These are phyloP conservation scores for Hippophae tibetana DNA, from an alignment of 306 rosid genomes.

Conservation along the genomic window DNA sequence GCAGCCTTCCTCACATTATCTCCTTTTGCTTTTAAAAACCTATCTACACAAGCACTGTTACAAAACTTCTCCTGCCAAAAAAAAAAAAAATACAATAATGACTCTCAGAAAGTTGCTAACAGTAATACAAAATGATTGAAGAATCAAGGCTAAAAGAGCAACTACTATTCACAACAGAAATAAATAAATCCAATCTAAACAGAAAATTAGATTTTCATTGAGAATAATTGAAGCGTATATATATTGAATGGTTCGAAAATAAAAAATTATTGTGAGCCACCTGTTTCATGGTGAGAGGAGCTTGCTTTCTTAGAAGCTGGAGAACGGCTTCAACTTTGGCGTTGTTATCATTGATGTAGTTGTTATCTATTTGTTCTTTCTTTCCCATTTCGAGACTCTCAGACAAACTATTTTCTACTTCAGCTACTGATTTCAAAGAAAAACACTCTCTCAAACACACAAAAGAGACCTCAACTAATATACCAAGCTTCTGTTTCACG, in stretches of 20 bases:
- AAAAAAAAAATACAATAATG: not conserved
- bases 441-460: conserved; percentile 10
- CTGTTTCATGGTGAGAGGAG: conserved; percentile 74
- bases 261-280: conserved; percentile 16
- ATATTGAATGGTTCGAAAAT: not conserved
- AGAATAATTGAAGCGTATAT: too few relatives aligned
- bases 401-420: not conserved
- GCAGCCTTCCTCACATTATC: conserved; percentile 84
- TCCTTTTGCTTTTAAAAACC: conserved; percentile 77
- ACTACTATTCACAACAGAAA: too few relatives aligned
- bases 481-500: conserved; percentile 79
- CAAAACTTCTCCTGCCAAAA: conserved; percentile 82
- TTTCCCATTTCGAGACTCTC: conserved; percentile 53
- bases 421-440: conserved; percentile 20
- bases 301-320: conserved; percentile 64
- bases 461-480: conserved; percentile 21
- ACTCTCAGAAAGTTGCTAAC: too few relatives aligned
- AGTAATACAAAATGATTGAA: too few relatives aligned
- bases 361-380: conserved; percentile 37
- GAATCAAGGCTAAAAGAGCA: too few relatives aligned
- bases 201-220: too few relatives aligned
- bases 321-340: conserved; percentile 67
- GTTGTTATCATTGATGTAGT: conserved; percentile 17
- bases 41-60: conserved; percentile 62
- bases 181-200: too few relatives aligned